Conservation (phyloP, 179 eudicot species). For the Pouteria campechiana region DNA sequence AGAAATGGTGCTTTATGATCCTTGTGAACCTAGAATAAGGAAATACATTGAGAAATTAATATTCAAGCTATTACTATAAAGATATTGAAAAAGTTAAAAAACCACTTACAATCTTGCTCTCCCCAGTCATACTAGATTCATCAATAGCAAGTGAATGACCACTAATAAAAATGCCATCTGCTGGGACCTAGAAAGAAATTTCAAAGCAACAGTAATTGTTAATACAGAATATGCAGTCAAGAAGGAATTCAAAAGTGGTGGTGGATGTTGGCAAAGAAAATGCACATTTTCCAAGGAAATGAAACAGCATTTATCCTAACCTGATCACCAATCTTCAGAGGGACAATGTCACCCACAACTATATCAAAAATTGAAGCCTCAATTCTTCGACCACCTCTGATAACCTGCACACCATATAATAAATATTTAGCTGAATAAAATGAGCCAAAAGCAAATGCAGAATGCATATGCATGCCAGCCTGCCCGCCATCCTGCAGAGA, state of each 20-base stretch:
- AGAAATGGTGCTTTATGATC: slow-evolving; percentile 59
- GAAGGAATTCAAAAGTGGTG: neutral
- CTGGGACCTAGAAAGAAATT: slow-evolving; percentile 48
- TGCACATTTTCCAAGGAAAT: neutral
- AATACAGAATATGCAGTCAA: too few species aligned
- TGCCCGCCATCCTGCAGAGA: too few species aligned
- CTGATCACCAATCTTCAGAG: slow-evolving; percentile 94
- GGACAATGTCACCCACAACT: slow-evolving; percentile 87
- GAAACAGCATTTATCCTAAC: slow-evolving; percentile 15
- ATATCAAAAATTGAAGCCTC: slow-evolving; percentile 75
- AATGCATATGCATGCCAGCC: too few species aligned
- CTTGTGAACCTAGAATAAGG: slow-evolving; percentile 28
- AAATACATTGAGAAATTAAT: neutral
- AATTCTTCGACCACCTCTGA: slow-evolving; percentile 70
- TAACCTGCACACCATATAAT: slow-evolving; percentile 32
- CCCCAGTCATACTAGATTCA: slow-evolving; percentile 98
- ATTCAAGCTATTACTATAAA: neutral
- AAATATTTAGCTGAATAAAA: neutral
- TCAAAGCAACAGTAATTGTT: too few species aligned
- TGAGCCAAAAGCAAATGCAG: neutral
- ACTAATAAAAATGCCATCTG: slow-evolving; percentile 76
- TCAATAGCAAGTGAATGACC: slow-evolving; percentile 86
- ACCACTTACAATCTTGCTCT: slow-evolving; percentile 90
- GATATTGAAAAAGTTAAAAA: neutral
- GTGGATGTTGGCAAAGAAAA: neutral